Conservation (phyloP, 495 filamentous ascomycete species). For the Penicillium tannophilum region DNA sequence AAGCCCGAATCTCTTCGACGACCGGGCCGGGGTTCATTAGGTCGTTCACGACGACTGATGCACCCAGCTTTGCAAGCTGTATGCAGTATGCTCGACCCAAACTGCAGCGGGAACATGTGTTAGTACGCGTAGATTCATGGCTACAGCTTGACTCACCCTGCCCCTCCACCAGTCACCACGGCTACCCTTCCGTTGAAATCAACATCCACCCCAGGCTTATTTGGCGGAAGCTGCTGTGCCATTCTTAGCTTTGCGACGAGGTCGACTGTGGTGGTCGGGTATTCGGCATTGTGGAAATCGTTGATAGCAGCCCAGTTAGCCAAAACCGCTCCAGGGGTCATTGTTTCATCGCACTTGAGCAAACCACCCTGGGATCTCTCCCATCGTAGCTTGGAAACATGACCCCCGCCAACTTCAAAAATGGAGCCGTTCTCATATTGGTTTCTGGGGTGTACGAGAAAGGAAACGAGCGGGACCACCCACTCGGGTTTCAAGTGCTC, state of each 20-base stretch:
- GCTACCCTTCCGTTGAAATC: constrained; percentile 91
- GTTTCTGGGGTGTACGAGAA: constrained; percentile 87
- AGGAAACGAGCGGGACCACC: constrained; percentile 94
- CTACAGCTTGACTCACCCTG: constrained; percentile 6
- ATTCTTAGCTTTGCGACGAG: constrained; percentile 86
- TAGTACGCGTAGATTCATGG: too few species aligned
- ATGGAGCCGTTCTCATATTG: constrained; percentile 81
- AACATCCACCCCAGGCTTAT: constrained; percentile 71
- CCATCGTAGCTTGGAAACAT: constrained; percentile 93
- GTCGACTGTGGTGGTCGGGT: constrained; percentile 85
- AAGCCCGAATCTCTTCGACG: constrained; percentile 87
- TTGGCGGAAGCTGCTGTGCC: constrained; percentile 75
- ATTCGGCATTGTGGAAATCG: constrained; percentile 82
- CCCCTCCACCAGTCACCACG: constrained; percentile 89
- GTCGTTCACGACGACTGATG: constrained; percentile 92
- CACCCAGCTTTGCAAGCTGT: constrained; percentile 86
- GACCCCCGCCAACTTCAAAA: constrained; percentile 92
- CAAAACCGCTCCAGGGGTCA: constrained; percentile 86
- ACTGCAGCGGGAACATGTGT: constrained; percentile 28
- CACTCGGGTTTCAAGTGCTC: constrained; percentile 90
- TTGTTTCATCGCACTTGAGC: constrained; percentile 82
- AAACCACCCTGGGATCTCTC: constrained; percentile 90
- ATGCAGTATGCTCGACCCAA: constrained; percentile 92
- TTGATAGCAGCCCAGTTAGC: constrained; percentile 85
- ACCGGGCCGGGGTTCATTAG: constrained; percentile 86